These are phyloP conservation scores for Seiridium unicorne DNA, from an alignment of 2,329 filamentous ascomycete species.

Conservation along the genomic window DNA sequence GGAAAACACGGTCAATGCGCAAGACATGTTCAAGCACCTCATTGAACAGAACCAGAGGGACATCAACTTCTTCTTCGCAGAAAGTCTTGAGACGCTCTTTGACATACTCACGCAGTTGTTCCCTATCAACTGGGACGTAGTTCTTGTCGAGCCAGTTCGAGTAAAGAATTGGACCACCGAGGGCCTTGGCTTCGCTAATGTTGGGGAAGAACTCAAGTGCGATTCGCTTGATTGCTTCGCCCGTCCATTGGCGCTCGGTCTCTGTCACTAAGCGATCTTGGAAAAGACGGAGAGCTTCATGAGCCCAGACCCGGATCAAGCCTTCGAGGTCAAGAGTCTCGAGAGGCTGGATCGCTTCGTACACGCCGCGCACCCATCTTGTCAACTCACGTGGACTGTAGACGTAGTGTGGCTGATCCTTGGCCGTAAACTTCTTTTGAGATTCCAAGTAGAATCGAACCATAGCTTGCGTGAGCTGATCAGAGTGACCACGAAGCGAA, in stretches of 20 bases:
- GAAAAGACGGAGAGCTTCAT: constrained; percentile 94
- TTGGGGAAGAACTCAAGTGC: constrained; percentile 91
- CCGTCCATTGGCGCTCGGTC: constrained; percentile 93
- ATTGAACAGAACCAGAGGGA: constrained; percentile 98
- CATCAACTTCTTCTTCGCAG: constrained; percentile 98
- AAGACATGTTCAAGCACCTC: constrained; percentile 97
- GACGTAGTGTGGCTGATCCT: constrained; percentile 98
- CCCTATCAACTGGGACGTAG: constrained; percentile 93
- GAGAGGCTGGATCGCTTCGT: constrained; percentile 91
- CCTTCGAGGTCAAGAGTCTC: constrained; percentile 88
- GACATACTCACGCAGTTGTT: constrained; percentile 93
- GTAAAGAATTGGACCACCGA: constrained; percentile 92
- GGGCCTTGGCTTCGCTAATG: constrained; percentile 85
- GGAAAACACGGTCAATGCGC: constrained; percentile 97
- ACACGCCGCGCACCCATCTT: constrained; percentile 94
- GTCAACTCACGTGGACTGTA: constrained; percentile 99
- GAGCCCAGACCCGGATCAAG: constrained; percentile 94
- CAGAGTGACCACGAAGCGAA: constrained; percentile 89
- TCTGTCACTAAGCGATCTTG: constrained; percentile 95
- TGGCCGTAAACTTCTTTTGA: constrained; percentile 88
- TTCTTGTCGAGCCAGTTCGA: constrained; percentile 99
- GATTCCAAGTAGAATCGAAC: constrained; percentile 95
- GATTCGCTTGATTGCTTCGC: constrained; percentile 81
- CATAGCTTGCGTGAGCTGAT: constrained; percentile 94
- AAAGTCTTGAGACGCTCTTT: constrained; percentile 97